Evolutionary conservation across 257 asterid species (phyloP).

Genomic region (Scutellaria baicalensis): DNA sequence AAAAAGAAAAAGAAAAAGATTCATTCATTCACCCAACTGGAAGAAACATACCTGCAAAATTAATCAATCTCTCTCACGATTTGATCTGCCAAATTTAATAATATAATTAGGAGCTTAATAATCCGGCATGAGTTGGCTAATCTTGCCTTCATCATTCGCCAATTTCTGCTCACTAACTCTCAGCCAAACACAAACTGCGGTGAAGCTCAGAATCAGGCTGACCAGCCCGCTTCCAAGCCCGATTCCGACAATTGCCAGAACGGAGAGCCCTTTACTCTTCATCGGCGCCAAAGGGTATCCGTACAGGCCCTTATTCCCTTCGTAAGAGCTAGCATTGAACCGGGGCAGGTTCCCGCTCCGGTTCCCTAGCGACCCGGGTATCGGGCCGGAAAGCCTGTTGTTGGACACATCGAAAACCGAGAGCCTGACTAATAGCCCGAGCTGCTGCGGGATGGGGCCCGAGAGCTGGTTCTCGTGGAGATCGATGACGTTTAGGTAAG

Average conservation of each 20-base stretch:
- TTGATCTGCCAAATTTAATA: neutral
- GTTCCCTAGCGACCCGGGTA: slow-evolving; percentile 68
- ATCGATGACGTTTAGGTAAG: slow-evolving; percentile 86
- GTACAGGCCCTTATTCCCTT: slow-evolving; percentile 72
- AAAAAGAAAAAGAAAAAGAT: neutral
- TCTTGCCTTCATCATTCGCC: slow-evolving; percentile 67
- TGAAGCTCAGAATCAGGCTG: slow-evolving; percentile 79
- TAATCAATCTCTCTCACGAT: slow-evolving; percentile 7
- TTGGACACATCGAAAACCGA: slow-evolving; percentile 76
- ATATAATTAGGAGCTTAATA: slow-evolving; percentile 30
- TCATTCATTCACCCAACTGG: neutral
- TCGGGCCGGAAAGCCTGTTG: slow-evolving; percentile 63
- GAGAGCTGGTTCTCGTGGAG: slow-evolving; percentile 65
- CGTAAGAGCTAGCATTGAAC: slow-evolving; percentile 71
- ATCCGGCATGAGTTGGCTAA: slow-evolving; percentile 78
- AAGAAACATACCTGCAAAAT: slow-evolving; percentile 27
- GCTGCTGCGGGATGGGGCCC: slow-evolving; percentile 71
- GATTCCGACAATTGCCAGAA: slow-evolving; percentile 79
- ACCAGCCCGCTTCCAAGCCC: slow-evolving; percentile 88
- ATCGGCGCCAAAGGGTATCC: slow-evolving; percentile 78
- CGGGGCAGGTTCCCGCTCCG: slow-evolving; percentile 64
- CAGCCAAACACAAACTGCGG: slow-evolving; percentile 90
- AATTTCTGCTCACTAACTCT: slow-evolving; percentile 59
- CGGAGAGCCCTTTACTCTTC: slow-evolving; percentile 58
- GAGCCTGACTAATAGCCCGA: slow-evolving; percentile 62